Conservation (phyloP, 768 basidiomycete species). For the Mycena filopes region DNA sequence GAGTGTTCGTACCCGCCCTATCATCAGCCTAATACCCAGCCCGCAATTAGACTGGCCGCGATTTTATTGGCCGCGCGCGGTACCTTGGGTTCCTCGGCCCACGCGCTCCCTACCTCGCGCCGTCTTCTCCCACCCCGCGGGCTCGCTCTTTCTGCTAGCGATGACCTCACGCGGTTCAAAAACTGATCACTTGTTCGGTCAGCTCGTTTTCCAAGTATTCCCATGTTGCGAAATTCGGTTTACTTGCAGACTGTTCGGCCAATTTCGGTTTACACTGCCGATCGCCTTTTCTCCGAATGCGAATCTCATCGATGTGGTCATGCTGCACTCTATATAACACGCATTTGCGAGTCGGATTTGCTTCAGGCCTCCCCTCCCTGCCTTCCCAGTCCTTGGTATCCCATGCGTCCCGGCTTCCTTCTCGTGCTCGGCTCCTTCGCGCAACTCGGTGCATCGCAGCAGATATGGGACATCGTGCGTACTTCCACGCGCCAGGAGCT, state of each 20-base stretch:
- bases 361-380: background rate
- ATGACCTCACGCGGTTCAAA: background rate
- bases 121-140: background rate
- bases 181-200: background rate
- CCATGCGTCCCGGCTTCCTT: slow-evolving; percentile 5
- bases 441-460: slow-evolving; percentile 51
- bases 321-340: slow-evolving; percentile 3
- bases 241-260: background rate
- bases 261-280: background rate
- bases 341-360: background rate
- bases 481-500: background rate
- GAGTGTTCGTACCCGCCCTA: background rate
- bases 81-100: background rate
- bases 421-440: slow-evolving; percentile 18
- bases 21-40: slow-evolving; percentile 3
- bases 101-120: too few species aligned
- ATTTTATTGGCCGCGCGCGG: background rate
- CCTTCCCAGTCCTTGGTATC: background rate
- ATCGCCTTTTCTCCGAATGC: background rate
- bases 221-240: background rate
- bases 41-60: slow-evolving; percentile 4
- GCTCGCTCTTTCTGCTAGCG: background rate
- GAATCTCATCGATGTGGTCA: slow-evolving; percentile 9
- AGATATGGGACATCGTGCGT: slow-evolving; percentile 66
- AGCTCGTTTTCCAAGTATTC: background rate